Conservation (phyloP, 768 basidiomycete species). For the Boletus rufocinnamomeus region DNA sequence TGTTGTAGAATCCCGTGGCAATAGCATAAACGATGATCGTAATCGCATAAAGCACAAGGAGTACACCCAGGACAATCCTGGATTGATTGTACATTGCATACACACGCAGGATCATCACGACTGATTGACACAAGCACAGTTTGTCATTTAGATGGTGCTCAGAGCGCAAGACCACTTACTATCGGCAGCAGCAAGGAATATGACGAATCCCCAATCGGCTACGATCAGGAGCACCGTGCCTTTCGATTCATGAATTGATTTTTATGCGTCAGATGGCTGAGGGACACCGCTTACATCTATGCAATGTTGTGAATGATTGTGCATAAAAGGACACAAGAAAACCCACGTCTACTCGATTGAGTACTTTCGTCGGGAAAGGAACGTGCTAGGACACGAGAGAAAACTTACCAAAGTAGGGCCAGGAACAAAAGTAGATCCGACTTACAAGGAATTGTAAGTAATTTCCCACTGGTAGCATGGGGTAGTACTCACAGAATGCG, state of each 20-base stretch:
- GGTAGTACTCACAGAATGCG: constrained; percentile 10
- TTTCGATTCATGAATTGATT: constrained; percentile 1
- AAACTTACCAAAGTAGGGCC: constrained; percentile 17
- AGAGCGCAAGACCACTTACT: constrained; percentile 12
- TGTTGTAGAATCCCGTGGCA: not conserved
- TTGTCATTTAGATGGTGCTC: not conserved
- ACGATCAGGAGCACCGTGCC: constrained; percentile 9
- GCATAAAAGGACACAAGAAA: not conserved
- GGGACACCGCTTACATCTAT: constrained; percentile 18
- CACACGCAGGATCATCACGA: constrained; percentile 28
- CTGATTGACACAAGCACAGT: not conserved
- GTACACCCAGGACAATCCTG: too few relatives aligned
- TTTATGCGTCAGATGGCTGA: not conserved
- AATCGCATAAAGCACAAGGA: too few relatives aligned
- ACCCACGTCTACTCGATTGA: constrained; percentile 17
- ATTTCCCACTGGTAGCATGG: fast-evolving
- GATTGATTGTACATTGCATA: too few relatives aligned
- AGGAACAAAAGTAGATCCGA: constrained; percentile 19
- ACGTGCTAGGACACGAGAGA: too few relatives aligned
- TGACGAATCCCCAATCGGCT: not conserved
- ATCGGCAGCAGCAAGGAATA: constrained; percentile 23
- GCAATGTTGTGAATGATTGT: not conserved
- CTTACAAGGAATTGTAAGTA: constrained; percentile 13
- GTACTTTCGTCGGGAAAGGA: not conserved
- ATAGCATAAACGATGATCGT: too few relatives aligned